A percentile compares a stretch with the other conserved stretches of the same genome.
Evolutionary conservation across 169 alveolate genomes (phyloP).

Genomic region (Cryptosporidium parvum): DNA sequence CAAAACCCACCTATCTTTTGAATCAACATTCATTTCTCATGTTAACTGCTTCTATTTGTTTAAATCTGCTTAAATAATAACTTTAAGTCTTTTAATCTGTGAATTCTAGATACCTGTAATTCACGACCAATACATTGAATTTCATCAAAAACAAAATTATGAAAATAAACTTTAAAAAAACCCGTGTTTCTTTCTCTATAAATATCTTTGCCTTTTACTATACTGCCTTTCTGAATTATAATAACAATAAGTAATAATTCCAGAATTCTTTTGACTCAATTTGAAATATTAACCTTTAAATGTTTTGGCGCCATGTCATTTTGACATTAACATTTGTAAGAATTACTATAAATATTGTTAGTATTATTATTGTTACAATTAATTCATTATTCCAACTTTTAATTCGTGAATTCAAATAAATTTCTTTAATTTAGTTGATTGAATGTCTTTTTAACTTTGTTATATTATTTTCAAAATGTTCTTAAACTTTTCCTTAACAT

Average conservation of each 20-base stretch:
- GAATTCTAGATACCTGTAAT: background rate
- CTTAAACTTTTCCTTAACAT: too few relatives aligned
- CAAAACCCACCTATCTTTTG: slow-evolving; percentile 55
- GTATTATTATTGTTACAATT: too few relatives aligned
- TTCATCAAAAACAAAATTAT: background rate
- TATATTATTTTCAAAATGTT: too few relatives aligned
- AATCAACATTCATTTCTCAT: slow-evolving; percentile 8
- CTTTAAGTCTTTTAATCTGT: background rate
- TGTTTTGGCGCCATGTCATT: slow-evolving; percentile 15
- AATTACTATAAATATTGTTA: background rate
- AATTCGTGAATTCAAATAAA: too few relatives aligned
- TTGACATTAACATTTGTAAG: background rate
- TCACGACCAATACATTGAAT: background rate
- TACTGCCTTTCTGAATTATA: too few relatives aligned
- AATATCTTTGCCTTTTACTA: too few relatives aligned
- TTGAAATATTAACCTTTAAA: too few relatives aligned
- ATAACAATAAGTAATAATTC: too few relatives aligned
- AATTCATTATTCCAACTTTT: background rate
- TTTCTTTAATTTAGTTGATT: background rate
- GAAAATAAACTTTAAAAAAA: too few relatives aligned
- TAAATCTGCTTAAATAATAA: background rate
- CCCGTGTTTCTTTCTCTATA: too few relatives aligned
- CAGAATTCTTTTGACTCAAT: background rate
- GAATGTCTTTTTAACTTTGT: too few relatives aligned
- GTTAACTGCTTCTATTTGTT: background rate